phyloP scores from a whole-genome alignment of 148 eudicot genomes.

The Spergularia bocconei region DNA sequence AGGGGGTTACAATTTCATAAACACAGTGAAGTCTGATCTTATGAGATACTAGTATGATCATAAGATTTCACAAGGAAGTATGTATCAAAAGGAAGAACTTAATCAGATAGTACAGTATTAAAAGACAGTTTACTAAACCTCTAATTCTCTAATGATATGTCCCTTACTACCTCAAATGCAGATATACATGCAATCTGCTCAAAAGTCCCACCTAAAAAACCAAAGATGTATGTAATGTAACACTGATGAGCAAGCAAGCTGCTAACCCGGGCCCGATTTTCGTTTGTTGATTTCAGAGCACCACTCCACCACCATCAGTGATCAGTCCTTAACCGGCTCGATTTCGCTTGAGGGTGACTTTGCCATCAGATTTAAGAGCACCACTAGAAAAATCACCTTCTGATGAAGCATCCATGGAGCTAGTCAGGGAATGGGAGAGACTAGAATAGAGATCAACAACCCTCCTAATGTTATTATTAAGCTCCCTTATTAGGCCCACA shows the following conservation, averaged over 20 bases:
- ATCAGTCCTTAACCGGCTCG: constrained; percentile 31
- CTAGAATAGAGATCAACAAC: constrained; percentile 81
- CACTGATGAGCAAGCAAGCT: constrained; percentile 4
- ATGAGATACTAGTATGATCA: neutral
- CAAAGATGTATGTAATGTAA: neutral
- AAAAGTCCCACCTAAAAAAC: constrained; percentile 25
- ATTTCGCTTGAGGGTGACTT: constrained; percentile 55
- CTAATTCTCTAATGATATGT: neutral
- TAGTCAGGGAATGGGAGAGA: constrained; percentile 62
- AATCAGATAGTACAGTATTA: neutral
- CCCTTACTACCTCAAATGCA: constrained; percentile 16
- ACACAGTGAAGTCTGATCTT: constrained; percentile 15
- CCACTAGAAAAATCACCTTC: constrained; percentile 68
- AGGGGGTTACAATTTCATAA: constrained; percentile 27
- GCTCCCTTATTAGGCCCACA: constrained; percentile 80
- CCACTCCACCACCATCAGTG: no score
- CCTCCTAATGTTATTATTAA: constrained; percentile 78
- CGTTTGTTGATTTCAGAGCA: constrained; percentile 51
- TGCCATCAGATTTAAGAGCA: constrained; percentile 53
- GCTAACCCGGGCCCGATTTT: constrained; percentile 48
- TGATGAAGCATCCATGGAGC: constrained; percentile 62
- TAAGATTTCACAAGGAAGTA: neutral
- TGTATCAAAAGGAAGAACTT: neutral
- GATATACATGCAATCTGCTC: constrained; percentile 21
- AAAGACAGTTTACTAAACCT: constrained; percentile 1